phyloP scores from a whole-genome alignment of 1,284 basidiomycete species.

The Ceratobasidium theobromae region DNA sequence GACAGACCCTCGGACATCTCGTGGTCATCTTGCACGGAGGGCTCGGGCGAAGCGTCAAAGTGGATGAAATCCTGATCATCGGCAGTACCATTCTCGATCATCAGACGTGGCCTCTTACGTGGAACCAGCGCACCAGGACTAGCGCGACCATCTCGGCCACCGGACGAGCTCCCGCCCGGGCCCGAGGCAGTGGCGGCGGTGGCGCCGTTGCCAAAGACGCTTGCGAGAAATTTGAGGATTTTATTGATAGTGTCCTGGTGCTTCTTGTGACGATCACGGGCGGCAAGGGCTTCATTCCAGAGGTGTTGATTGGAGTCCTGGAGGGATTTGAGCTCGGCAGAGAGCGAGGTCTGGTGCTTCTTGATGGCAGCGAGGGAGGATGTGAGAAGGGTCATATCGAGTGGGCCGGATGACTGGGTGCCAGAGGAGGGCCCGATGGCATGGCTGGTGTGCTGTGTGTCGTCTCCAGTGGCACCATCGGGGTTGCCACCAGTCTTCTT shows the following conservation, averaged over 20 bases:
- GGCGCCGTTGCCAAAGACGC: constrained; percentile 77
- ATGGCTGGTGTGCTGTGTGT: constrained; percentile 12
- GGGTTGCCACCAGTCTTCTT: constrained; percentile 54
- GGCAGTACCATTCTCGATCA: constrained; percentile 62
- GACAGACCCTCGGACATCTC: constrained; percentile 32
- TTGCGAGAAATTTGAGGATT: constrained; percentile 91
- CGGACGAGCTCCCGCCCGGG: constrained; percentile 48
- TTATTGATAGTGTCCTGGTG: constrained; percentile 97
- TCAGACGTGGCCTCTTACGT: constrained; percentile 55
- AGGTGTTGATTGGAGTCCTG: constrained; percentile 86
- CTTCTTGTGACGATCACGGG: constrained; percentile 78
- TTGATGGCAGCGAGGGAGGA: constrained; percentile 87
- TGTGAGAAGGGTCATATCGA: constrained; percentile 76
- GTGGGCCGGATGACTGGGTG: constrained; percentile 43
- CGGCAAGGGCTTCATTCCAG: constrained; percentile 88
- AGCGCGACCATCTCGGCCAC: constrained; percentile 40
- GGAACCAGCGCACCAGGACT: constrained; percentile 50
- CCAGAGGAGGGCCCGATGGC: constrained; percentile 31
- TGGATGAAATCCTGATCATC: constrained; percentile 41
- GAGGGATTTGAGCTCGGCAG: constrained; percentile 82
- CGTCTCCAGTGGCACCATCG: constrained; percentile 38
- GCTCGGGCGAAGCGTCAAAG: constrained; percentile 23
- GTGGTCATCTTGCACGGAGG: constrained; percentile 35
- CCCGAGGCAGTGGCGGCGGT: constrained; percentile 44
- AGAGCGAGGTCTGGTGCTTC: constrained; percentile 87